A percentile compares a stretch with the other conserved stretches of the same genome.
phyloP scores from a whole-genome alignment of 2,329 filamentous ascomycete species.

The Xylaria sp. region DNA sequence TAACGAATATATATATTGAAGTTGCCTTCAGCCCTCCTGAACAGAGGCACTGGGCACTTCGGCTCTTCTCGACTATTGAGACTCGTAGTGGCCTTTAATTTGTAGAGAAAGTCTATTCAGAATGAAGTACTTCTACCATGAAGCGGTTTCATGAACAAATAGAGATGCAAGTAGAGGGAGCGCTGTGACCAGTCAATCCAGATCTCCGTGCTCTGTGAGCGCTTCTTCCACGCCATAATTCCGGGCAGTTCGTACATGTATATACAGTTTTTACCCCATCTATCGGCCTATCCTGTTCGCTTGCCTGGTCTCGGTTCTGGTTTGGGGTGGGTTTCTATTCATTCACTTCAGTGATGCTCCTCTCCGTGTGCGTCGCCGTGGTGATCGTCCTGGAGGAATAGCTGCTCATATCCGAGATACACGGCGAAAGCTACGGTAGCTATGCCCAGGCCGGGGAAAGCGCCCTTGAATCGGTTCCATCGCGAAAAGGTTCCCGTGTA shows the following conservation, averaged over 20 bases:
- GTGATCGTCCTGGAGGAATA: slow-evolving; percentile 81
- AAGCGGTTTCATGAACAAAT: slow-evolving; percentile 8
- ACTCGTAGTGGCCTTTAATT: neutral
- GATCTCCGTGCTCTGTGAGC: slow-evolving; percentile 8
- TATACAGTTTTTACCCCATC: slow-evolving; percentile 34
- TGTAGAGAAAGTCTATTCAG: slow-evolving; percentile 13
- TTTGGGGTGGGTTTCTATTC: neutral
- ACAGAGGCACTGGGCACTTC: neutral
- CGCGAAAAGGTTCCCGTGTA: slow-evolving; percentile 90
- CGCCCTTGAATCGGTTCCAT: slow-evolving; percentile 86
- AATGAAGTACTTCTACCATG: slow-evolving; percentile 6
- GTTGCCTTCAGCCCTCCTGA: neutral
- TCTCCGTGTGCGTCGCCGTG: slow-evolving; percentile 66
- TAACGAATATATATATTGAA: neutral
- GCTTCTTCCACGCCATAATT: slow-evolving; percentile 8
- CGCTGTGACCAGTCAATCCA: neutral
- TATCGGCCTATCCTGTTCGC: slow-evolving; percentile 2
- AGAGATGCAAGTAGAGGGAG: slow-evolving; percentile 1
- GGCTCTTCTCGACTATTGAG: neutral
- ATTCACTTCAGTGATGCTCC: slow-evolving; percentile 63
- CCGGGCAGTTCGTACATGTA: slow-evolving; percentile 29
- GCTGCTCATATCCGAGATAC: slow-evolving; percentile 90
- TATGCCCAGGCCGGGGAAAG: slow-evolving; percentile 91
- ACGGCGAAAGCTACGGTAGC: slow-evolving; percentile 89
- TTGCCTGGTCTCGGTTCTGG: slow-evolving; percentile 1